A percentile compares a stretch with the other conserved stretches of the same genome.
phyloP scores from a whole-genome alignment of 768 basidiomycete species.

The Favolaschia claudopus region DNA sequence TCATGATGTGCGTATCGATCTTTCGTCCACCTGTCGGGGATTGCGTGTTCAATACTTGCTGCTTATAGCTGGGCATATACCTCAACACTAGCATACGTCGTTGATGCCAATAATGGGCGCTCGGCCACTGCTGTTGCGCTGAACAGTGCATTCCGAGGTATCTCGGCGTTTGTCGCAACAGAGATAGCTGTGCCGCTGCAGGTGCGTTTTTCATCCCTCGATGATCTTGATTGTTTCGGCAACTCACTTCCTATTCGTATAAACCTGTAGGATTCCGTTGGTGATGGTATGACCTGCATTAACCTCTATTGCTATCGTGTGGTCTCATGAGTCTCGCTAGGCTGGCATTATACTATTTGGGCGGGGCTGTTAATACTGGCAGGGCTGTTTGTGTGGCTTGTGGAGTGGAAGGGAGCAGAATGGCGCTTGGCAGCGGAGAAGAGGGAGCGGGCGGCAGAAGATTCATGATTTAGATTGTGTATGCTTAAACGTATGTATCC shows the following conservation, averaged over 20 bases:
- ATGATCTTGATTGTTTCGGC: not conserved
- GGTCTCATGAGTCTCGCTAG: conserved; percentile 30
- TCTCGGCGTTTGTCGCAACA: conserved; percentile 69
- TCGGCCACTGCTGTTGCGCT: conserved; percentile 78
- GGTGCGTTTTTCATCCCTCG: conserved; percentile 41
- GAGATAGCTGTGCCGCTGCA: conserved; percentile 81
- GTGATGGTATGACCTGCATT: conserved; percentile 62
- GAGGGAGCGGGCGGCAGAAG: conserved; percentile 38
- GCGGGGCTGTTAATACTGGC: conserved; percentile 56
- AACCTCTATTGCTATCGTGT: too few relatives aligned
- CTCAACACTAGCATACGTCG: conserved; percentile 82
- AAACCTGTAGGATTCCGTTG: conserved; percentile 63
- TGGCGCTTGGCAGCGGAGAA: conserved; percentile 65
- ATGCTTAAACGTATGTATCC: conserved; percentile 15
- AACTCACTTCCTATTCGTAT: too few relatives aligned
- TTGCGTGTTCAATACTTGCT: not conserved
- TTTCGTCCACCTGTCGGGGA: not conserved
- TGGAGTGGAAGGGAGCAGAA: conserved; percentile 60
- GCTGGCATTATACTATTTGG: conserved; percentile 76
- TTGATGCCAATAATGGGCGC: conserved; percentile 85
- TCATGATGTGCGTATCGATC: conserved; percentile 74
- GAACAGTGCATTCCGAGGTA: conserved; percentile 81
- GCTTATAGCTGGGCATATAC: conserved; percentile 57
- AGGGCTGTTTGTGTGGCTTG: conserved; percentile 65
- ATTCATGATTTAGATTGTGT: not conserved